A percentile compares a stretch with the other conserved stretches of the same genome.
These are phyloP conservation scores for Pichia sp. DNA, from an alignment of 1,139 yeast species.

Conservation along the genomic window DNA sequence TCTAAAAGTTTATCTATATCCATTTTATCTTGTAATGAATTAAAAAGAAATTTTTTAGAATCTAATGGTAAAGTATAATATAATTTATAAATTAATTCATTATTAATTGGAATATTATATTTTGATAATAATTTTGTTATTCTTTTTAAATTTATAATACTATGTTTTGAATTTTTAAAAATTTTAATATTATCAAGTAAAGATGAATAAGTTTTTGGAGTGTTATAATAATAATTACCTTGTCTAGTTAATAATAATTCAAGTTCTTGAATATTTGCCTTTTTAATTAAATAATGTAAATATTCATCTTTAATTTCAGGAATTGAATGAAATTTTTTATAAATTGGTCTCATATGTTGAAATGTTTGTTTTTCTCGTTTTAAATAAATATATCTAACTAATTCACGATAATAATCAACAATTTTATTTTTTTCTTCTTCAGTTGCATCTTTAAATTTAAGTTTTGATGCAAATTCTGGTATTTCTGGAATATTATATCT, in stretches of 20 bases:
- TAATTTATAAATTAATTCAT: constrained; percentile 8
- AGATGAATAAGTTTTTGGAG: not conserved
- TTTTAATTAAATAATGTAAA: constrained; percentile 4
- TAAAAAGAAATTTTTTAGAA: not conserved
- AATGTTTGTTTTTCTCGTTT: constrained; percentile 2
- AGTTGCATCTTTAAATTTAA: constrained; percentile 1
- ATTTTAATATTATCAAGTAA: constrained; percentile 1
- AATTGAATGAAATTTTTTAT: constrained; percentile 1
- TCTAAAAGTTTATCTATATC: not conserved
- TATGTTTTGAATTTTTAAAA: constrained; percentile 6
- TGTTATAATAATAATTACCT: not conserved
- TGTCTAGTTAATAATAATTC: not conserved
- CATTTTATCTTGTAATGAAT: not conserved
- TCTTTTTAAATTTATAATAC: not conserved
- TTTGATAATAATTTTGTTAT: not conserved
- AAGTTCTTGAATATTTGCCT: constrained; percentile 1
- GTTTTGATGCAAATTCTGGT: not conserved
- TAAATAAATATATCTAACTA: constrained; percentile 6
- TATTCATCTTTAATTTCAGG: constrained; percentile 5
- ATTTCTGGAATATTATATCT: constrained; percentile 6
- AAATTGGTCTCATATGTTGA: not conserved
- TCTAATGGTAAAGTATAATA: constrained; percentile 7
- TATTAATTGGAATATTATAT: constrained; percentile 4
- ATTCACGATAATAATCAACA: not conserved
- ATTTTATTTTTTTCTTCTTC: not conserved